A percentile compares a stretch with the other conserved stretches of the same genome.
phyloP scores from a whole-genome alignment of 495 filamentous ascomycete genomes.

The Tuber borchii region DNA sequence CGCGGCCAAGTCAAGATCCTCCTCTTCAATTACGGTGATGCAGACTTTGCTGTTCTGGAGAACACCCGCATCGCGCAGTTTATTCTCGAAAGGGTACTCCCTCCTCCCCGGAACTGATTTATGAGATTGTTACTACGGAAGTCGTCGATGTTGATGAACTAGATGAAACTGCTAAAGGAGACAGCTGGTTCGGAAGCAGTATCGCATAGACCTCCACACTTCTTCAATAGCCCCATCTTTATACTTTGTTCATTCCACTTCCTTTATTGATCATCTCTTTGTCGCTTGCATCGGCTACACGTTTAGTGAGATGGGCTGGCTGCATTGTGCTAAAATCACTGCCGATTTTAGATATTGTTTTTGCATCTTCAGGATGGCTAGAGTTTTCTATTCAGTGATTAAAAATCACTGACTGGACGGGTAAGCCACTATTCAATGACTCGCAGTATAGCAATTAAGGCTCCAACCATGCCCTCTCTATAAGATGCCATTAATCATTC shows the following conservation, averaged over 20 bases:
- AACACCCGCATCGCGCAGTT: conserved; percentile 91
- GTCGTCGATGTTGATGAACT: conserved; percentile 79
- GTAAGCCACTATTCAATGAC: too few relatives aligned
- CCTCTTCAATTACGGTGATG: conserved; percentile 71
- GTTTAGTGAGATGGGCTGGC: background rate
- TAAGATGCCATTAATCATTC: too few relatives aligned
- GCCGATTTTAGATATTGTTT: background rate
- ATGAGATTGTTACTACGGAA: conserved; percentile 77
- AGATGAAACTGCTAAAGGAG: conserved; percentile 83
- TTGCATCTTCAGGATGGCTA: background rate
- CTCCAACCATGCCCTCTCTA: too few relatives aligned
- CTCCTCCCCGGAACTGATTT: conserved; percentile 16
- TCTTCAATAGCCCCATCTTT: background rate
- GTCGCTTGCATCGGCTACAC: background rate
- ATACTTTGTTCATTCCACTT: background rate
- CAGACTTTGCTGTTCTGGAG: conserved; percentile 71
- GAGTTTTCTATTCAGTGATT: background rate
- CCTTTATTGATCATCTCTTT: background rate
- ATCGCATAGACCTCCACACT: background rate
- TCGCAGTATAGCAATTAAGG: too few relatives aligned
- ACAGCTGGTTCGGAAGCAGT: conserved; percentile 90
- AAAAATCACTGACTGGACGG: too few relatives aligned
- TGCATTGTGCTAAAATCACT: background rate
- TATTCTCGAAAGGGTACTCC: conserved; percentile 67
- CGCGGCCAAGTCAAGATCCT: conserved; percentile 87